Conservation (phyloP, 306 rosid species). For the Prunus dulcis region DNA sequence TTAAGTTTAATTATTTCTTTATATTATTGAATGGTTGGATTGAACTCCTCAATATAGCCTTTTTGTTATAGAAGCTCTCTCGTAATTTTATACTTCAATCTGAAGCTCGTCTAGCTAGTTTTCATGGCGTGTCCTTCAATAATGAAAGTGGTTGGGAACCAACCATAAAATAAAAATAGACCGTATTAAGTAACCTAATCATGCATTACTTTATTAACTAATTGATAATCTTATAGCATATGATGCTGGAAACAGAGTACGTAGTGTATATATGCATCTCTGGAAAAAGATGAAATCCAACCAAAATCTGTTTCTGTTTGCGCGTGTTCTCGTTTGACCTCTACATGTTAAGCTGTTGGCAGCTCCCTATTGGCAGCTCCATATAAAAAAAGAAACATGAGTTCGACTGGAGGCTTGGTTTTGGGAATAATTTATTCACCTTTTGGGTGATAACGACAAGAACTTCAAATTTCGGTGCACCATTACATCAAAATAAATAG, state of each 20-base stretch:
- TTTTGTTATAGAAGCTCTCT: too few species aligned
- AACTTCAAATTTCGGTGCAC: not conserved
- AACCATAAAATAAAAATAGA: not conserved
- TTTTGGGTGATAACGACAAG: not conserved
- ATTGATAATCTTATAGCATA: not conserved
- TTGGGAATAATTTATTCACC: not conserved
- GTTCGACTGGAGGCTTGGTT: not conserved
- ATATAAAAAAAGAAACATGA: not conserved
- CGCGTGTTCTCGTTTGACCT: not conserved
- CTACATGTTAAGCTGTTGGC: too few species aligned
- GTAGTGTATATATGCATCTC: too few species aligned
- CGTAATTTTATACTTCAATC: too few species aligned
- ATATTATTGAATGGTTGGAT: too few species aligned
- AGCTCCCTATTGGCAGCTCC: too few species aligned
- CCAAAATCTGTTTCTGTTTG: not conserved
- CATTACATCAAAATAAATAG: not conserved
- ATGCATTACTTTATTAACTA: not conserved
- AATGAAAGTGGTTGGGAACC: not conserved
- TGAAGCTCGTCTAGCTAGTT: not conserved
- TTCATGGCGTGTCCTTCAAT: not conserved
- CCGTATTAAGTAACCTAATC: not conserved
- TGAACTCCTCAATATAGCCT: too few species aligned
- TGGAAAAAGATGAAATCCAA: not conserved
- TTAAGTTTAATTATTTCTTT: too few species aligned
- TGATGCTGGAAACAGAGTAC: not conserved